Evolutionary conservation across 2,329 filamentous ascomycete species (phyloP).

Genomic region (Colletotrichum musicola): DNA sequence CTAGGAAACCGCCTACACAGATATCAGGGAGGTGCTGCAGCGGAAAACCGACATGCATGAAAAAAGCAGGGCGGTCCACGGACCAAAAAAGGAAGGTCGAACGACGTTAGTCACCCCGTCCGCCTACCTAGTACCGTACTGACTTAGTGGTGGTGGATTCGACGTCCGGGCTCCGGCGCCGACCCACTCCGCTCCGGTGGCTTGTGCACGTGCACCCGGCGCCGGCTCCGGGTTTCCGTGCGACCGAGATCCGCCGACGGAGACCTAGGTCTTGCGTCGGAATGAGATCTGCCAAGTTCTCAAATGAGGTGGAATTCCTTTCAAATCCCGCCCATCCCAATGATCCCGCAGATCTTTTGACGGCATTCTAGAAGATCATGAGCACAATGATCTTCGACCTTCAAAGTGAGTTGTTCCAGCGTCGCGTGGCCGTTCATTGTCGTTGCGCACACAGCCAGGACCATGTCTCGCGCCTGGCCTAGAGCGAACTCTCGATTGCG

Average conservation of each 20-base stretch:
- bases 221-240: neutral
- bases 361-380: neutral
- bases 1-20: neutral
- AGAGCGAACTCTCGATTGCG: slow-evolving; percentile 13
- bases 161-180: slow-evolving; percentile 1
- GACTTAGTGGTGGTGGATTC: neutral
- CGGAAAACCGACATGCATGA: neutral
- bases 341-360: neutral
- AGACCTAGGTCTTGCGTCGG: too few species aligned
- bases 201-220: neutral
- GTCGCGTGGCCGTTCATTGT: slow-evolving; percentile 3
- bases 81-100: slow-evolving; percentile 27
- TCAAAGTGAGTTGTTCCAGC: neutral
- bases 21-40: neutral
- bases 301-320: neutral
- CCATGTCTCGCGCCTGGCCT: slow-evolving; percentile 26
- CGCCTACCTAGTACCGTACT: neutral
- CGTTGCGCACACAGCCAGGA: slow-evolving; percentile 6
- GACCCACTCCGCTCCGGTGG: slow-evolving; percentile 8
- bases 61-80: neutral
- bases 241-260: slow-evolving; percentile 4
- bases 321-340: neutral
- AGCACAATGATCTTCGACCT: neutral
- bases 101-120: neutral
- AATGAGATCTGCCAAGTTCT: neutral